Base-by-base conservation (phyloP, 495 filamentous ascomycete genomes). In the Lasiosphaeriaceae sp. region DNA sequence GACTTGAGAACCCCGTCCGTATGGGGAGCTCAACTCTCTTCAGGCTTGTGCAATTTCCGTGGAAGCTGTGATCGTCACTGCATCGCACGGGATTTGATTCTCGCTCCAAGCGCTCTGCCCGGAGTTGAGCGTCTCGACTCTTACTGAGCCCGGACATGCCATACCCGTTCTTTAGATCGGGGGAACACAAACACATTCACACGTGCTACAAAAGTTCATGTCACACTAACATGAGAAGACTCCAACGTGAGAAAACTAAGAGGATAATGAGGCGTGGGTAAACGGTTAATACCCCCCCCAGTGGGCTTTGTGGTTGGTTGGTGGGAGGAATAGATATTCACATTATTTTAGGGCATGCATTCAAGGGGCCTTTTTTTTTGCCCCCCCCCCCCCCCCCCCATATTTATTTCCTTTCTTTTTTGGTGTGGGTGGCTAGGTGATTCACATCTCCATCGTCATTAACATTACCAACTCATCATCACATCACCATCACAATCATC, bases 331-430 rank as follows among this genome's bases (percentile, higher is more conserved):
- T 17, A 43, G 14, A 43, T 4, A 16, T 43, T 14, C 39, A 43
- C 39, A 43, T 43, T 12, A 43, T 55, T 53, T 52, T 29, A 45
- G 50, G 63, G 60, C 59, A 63, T 60, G 60, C 63, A 63, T 66
- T 54, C 46, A 49, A 35, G 59, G 52, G 48, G 19, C 43, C 9
- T 47, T 17, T 43, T 43, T 41, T 41, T 43, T n/a, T 43, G 39
- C 39, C n/a, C n/a, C n/a, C n/a, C n/a, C n/a, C n/a, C n/a, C n/a
- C n/a, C n/a, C n/a, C n/a, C n/a, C n/a, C 16, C n/a, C 7, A 39
- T 50, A 54, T 26, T 47, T 50, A 54, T 26, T 2, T 5, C 16
- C 16, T 43, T 14, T 43, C 5, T 16, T 41, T 43, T 16, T 43
- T 14, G 12, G 39, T 43, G 12, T n/a, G 39, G 39, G 39, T 43